Percentiles rank a stretch among this genome's conserved stretches.
Conservation (phyloP, 371 early-diverging fungal genomes). For the Mortierella sp. region DNA sequence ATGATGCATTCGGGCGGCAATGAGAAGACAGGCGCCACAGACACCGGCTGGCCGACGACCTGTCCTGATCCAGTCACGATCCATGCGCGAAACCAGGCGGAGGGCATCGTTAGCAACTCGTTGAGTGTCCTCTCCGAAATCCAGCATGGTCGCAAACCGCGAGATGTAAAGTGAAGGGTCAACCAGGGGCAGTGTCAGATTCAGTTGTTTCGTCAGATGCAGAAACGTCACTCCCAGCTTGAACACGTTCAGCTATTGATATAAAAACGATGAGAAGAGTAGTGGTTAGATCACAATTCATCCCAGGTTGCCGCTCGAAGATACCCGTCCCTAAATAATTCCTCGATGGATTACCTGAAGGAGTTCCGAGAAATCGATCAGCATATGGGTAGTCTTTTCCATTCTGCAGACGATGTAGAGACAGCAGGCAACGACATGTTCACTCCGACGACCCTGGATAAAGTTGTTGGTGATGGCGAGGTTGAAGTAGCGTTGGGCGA, state of each 20-base stretch:
- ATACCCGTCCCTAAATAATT: background rate
- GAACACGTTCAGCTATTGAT: conserved; percentile 87
- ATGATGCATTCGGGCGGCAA: conserved; percentile 97
- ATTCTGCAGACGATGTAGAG: conserved; percentile 96
- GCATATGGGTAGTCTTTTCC: conserved; percentile 94
- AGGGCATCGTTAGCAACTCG: conserved; percentile 88
- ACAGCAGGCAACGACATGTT: conserved; percentile 95
- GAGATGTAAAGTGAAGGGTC: conserved; percentile 98
- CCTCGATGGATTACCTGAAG: conserved; percentile 68
- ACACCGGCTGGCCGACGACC: conserved; percentile 99
- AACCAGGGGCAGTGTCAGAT: conserved; percentile 86
- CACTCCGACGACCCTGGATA: conserved; percentile 91
- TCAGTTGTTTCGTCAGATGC: conserved; percentile 83
- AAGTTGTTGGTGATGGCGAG: conserved; percentile 93
- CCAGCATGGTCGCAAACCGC: conserved; percentile 93
- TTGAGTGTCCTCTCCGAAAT: conserved; percentile 93
- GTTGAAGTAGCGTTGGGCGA: conserved; percentile 95
- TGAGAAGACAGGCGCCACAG: conserved; percentile 97
- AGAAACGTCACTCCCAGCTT: conserved; percentile 95
- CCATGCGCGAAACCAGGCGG: conserved; percentile 95
- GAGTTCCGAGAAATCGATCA: conserved; percentile 98
- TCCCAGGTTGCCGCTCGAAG: background rate
- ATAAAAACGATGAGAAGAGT: background rate
- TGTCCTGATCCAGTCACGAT: conserved; percentile 97
- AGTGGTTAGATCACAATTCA: background rate